Evolutionary conservation across 805 yeast species (phyloP), one percentile per base, ranked within the genome.

Genomic region (Debaryomyces hansenii): DNA sequence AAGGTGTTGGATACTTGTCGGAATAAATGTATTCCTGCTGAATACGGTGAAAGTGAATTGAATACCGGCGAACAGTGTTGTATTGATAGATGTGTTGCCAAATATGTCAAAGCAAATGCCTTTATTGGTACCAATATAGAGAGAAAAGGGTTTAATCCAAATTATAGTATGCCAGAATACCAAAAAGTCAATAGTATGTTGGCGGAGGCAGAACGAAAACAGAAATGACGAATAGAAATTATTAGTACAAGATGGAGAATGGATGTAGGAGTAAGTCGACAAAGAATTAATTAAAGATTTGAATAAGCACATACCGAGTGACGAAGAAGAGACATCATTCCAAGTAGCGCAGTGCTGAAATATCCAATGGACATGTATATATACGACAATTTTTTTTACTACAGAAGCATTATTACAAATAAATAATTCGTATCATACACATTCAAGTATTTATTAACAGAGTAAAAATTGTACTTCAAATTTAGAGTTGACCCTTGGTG

Each of bases 21-120:
- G 16, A 57, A 65, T 47, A 94, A 94, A 65, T 94, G 99, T 66
- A 77, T 94, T 35, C 84, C 86, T n/a, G 80, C 75, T n/a, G 87
- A 85, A 52, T 91, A 87, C 66, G 88, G 89, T 12, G 98, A 92
- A 57, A 76, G 80, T 8, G 97, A 92, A 20, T 70, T 91, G 45
- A 83, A 81, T 52, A 90, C 90, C 58, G 97, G 96, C 32, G 97
- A 91, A 62, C 67, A 75, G 48, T 77, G 80, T 38, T 92, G 97
- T 63, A 69, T 88, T 9, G 96, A 90, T 63, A 73, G 97, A 49
- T 91, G 98, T 69, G 92, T 87, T 37, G 67, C 82, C 52, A 91
- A 91, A 64, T 90, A 84, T 65, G 87, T 90, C 72, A 77, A 77
- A 56, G 84, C 90, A 39, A 90, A 85, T 62, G 64, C 79, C 38